These are phyloP conservation scores for Diaporthe velutina DNA, from an alignment of 2,329 filamentous ascomycete species.

Conservation along the genomic window DNA sequence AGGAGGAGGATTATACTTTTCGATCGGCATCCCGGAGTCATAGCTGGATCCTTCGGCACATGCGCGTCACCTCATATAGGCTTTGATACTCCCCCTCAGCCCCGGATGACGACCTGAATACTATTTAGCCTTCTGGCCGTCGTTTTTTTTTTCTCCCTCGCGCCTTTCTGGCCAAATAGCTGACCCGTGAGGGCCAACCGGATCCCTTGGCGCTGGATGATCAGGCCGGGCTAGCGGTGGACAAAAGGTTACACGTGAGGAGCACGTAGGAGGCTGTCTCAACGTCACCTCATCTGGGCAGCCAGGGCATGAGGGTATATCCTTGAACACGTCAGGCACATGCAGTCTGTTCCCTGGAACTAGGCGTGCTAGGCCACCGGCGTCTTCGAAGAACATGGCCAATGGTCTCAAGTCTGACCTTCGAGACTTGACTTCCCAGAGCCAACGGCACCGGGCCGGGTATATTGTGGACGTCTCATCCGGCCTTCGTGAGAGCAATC, in stretches of 20 bases:
- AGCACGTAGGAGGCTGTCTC: background rate
- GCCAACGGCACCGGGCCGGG: background rate
- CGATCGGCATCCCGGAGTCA: slow-evolving; percentile 17
- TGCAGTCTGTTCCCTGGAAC: background rate
- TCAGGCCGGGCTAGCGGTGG: background rate
- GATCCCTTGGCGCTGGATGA: background rate
- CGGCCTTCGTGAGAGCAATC: background rate
- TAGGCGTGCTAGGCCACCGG: too few species aligned
- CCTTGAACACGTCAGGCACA: slow-evolving; percentile 18
- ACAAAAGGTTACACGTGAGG: background rate
- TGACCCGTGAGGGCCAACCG: background rate
- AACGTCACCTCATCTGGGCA: background rate
- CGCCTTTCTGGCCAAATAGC: background rate
- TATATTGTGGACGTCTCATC: background rate
- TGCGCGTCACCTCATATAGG: slow-evolving; percentile 13
- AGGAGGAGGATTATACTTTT: background rate
- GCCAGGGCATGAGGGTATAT: background rate
- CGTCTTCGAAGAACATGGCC: background rate
- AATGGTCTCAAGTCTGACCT: background rate
- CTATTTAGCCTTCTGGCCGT: slow-evolving; percentile 12
- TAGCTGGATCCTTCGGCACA: slow-evolving; percentile 11
- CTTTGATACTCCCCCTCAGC: background rate
- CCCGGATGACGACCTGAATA: background rate
- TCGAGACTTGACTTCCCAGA: background rate
- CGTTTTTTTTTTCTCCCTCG: background rate